Evolutionary conservation across 768 basidiomycete species (phyloP), one percentile per base, ranked within the genome.

Genomic region (Epithele typhae): DNA sequence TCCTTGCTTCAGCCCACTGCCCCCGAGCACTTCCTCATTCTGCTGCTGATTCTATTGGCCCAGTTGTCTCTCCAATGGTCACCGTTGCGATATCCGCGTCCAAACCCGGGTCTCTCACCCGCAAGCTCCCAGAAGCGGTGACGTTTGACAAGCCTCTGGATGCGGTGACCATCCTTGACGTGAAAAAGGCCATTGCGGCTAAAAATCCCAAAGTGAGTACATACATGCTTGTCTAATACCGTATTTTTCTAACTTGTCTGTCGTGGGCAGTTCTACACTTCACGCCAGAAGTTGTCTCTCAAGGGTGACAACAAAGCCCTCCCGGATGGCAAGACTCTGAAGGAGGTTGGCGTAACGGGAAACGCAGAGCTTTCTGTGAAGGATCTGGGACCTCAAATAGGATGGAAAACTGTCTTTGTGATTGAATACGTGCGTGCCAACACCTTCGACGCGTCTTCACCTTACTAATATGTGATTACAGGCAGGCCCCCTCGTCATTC

Each of bases 301-400:
- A 79, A 79, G 43, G 81, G 77, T 42, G 78, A 81, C 37, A 77
- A 74, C 45, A 81, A 78, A 46, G 60, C 78, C 4, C 72, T 90
- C 14, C 68, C 77, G 1, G 86, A 93, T 46, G 80, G 81, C 14
- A 68, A 72, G 33, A 77, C 75, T 25, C 63, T 98, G 37, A 64
- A 62, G 12, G 72, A 77, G 22, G 74, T 79, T n/a, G 79, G 77
- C 0, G 61, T 90, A 3, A 59, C 57, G 9, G 74, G 82, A 17
- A 83, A 78, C 9, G 75, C 74, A n/a, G 81, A 84, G 48, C 58
- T 98, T 30, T 65, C 75, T 30, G 73, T 93, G 49, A 96, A 96
- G 65, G 96, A 98, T 65, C 69, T 98, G 24, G 96, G 96, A 0
- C 77, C 85, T 6, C 96, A 99, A 64, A 71, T 95, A 37, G 76